These are phyloP conservation scores for Salix arbutifolia DNA, from an alignment of 345 rosid genomes.

Conservation along the genomic window DNA sequence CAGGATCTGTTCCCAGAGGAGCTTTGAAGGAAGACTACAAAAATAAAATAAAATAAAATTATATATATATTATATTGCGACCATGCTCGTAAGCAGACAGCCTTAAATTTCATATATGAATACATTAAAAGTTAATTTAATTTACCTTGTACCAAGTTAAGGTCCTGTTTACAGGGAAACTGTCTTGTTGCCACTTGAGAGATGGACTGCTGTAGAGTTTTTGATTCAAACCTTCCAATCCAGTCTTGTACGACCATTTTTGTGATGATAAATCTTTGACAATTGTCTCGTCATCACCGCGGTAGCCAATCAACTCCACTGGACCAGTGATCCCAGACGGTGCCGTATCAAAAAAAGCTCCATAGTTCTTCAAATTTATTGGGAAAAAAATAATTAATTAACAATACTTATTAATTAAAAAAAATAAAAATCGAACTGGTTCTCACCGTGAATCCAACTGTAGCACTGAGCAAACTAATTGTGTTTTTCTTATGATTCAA, in stretches of 20 bases:
- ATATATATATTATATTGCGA: too few species aligned
- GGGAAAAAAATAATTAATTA: too few species aligned
- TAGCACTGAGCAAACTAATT: slow-evolving; percentile 17
- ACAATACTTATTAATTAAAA: background rate
- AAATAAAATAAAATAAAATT: too few species aligned
- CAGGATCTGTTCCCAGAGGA: slow-evolving; percentile 18
- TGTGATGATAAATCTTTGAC: slow-evolving; percentile 13
- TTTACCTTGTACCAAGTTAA: slow-evolving; percentile 24
- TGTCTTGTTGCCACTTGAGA: slow-evolving; percentile 1
- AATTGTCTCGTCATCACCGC: slow-evolving; percentile 9
- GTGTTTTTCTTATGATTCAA: slow-evolving; percentile 8
- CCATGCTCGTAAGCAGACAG: too few species aligned
- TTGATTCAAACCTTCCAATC: slow-evolving; percentile 5
- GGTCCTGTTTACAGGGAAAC: slow-evolving; percentile 5
- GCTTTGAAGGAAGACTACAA: slow-evolving; percentile 12
- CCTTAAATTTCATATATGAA: too few species aligned
- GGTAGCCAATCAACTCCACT: slow-evolving; percentile 9
- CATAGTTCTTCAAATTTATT: slow-evolving; percentile 9
- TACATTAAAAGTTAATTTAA: background rate
- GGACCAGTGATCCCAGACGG: slow-evolving; percentile 12
- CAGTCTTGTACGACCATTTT: slow-evolving; percentile 17
- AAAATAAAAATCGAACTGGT: background rate
- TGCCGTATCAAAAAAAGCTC: background rate
- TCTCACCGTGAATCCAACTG: slow-evolving; percentile 15
- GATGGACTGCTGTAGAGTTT: background rate